Base-by-base conservation (phyloP, 495 filamentous ascomycete genomes). In the Hyaloscypha variabilis region DNA sequence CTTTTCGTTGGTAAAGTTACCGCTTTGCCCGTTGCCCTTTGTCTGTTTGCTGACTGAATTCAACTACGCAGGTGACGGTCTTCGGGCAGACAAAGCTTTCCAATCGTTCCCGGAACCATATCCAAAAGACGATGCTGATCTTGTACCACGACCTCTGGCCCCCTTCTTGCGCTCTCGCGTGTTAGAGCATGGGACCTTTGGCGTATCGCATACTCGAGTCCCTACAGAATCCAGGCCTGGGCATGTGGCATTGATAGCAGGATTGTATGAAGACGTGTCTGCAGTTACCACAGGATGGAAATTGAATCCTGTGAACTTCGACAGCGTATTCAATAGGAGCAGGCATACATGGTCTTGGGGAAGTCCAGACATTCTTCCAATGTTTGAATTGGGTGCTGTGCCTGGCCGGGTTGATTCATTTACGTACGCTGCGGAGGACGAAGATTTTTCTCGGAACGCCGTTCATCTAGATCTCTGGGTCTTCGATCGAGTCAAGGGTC, bases 271-370 rank as follows among this genome's bases (percentile, higher is more conserved):
- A 75, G 96, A 99, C 81, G 96, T 99, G 6, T 97, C 94, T 50
- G 89, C 96, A 3, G 96, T 99, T 23, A 97, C 90, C 34, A 99
- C 96, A 10, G 96, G 96, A 17, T 99, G 96, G 96, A 98, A 98
- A 77, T 77, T 97, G 71, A 99, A 99, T 73, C 95, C 96, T 0
- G 96, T 99, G 67, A 91, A 97, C 74, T 99, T 99, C 72, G 96
- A 99, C 79, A 97, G 94, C 69, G 91, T 99, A 11, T 99, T 99
- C 84, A 99, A 99, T 73, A 88, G 90, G 63, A 97, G 94, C 72
- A 80, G 90, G 30, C 96, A 98, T 77, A 98, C 96, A 4, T 99
- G 96, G 96, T 94, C 92, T 75, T 99, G 96, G 96, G 95, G 96
- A 8, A 97, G 94, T 71, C 94, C 94, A 14, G 96, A 99, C 79